These are phyloP conservation scores for Hamamelis virginiana DNA, from an alignment of 164 flowering plant species.

Conservation along the genomic window DNA sequence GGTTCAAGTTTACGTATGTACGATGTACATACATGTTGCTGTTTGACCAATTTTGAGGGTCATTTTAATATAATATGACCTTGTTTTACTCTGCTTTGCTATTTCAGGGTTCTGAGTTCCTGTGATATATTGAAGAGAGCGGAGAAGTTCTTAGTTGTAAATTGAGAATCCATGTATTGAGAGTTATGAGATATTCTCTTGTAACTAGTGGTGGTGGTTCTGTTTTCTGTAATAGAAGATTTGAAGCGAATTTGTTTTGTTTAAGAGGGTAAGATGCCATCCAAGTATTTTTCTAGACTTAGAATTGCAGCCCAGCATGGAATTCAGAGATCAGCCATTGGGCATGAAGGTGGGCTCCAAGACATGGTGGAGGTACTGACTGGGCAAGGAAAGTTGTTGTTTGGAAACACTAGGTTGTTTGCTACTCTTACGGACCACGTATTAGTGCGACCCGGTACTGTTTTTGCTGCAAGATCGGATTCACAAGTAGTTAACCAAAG, in stretches of 20 bases:
- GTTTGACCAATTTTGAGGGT: too few relatives aligned
- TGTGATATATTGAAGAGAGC: neutral
- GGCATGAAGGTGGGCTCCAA: constrained; percentile 36
- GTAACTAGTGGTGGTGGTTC: constrained; percentile 6
- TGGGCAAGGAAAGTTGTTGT: constrained; percentile 46
- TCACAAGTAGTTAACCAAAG: constrained; percentile 35
- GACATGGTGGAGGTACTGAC: constrained; percentile 37
- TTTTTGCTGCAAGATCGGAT: constrained; percentile 45
- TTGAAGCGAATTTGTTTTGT: constrained; percentile 23
- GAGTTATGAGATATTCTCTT: constrained; percentile 46
- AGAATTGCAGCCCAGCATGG: constrained; percentile 40
- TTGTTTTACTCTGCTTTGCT: neutral
- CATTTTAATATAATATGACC: too few relatives aligned
- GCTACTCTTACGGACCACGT: constrained; percentile 37
- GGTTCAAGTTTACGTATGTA: too few relatives aligned
- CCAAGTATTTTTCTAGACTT: constrained; percentile 45
- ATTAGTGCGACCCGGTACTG: constrained; percentile 39
- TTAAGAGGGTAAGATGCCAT: constrained; percentile 68
- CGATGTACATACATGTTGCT: too few relatives aligned
- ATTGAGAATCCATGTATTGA: constrained; percentile 21
- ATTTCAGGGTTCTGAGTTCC: constrained; percentile 13
- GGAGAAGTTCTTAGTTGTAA: neutral
- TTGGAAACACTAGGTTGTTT: constrained; percentile 45
- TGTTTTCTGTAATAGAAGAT: constrained; percentile 13
- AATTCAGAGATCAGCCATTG: constrained; percentile 29